phyloP scores from a whole-genome alignment of 2,329 filamentous ascomycete genomes.

The Lachnellula cervina region DNA sequence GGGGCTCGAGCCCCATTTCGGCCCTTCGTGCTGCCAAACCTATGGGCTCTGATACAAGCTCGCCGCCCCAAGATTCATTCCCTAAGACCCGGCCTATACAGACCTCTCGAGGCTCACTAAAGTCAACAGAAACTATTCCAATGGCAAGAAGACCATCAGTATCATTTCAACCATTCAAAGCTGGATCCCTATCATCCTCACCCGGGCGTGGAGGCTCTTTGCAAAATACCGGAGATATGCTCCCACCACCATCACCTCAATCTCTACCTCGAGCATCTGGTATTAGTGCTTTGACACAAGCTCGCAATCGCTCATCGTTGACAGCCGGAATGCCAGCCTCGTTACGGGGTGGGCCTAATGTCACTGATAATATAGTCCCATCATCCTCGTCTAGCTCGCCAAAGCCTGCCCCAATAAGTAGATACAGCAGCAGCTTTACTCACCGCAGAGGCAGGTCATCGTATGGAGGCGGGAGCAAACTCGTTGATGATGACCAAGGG shows the following conservation, averaged over 20 bases:
- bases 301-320: constrained; percentile 66
- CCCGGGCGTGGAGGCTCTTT: constrained; percentile 46
- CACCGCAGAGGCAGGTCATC: constrained; percentile 77
- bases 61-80: constrained; percentile 47
- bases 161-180: constrained; percentile 94
- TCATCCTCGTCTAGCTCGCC: constrained; percentile 71
- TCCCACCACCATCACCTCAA: constrained; percentile 49
- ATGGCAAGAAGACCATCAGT: constrained; percentile 70
- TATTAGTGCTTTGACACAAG: constrained; percentile 48
- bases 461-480: constrained; percentile 64
- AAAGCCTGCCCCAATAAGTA: constrained; percentile 68
- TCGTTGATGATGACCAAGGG: constrained; percentile 64
- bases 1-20: constrained; percentile 82
- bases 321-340: constrained; percentile 73
- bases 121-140: constrained; percentile 44
- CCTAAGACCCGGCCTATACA: constrained; percentile 34
- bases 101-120: constrained; percentile 30
- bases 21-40: constrained; percentile 67
- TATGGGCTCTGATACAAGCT: constrained; percentile 58
- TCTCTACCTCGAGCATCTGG: constrained; percentile 46
- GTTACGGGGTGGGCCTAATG: constrained; percentile 59
- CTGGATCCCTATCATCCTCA: constrained; percentile 87
- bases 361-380: constrained; percentile 56
- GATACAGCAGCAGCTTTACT: constrained; percentile 92
- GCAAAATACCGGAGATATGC: constrained; percentile 22